Evolutionary conservation across 495 filamentous ascomycete species (phyloP), one percentile per base, ranked within the genome.

Genomic region (Penicillium soppii): DNA sequence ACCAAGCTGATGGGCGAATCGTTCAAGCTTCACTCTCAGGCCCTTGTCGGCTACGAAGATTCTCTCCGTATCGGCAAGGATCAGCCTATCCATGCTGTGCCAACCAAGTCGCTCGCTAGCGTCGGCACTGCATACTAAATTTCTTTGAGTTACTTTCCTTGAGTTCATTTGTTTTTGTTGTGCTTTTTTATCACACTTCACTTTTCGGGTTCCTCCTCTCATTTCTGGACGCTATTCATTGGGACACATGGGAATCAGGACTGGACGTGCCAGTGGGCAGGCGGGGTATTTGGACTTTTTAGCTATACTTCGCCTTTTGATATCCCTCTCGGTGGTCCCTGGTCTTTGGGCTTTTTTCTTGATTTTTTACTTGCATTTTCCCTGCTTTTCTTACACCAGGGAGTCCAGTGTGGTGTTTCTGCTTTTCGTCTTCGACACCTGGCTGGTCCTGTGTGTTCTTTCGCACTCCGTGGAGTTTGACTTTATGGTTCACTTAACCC

Each of bases 1-100:
- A 97, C 92, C 59, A 90, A 94, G 67, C 80, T 97, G 27, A 95
- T 98, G 88, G 94, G 94, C 66, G 95, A 97, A 68, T 91, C 94
- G 40, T 98, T 97, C 83, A 91, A 94, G 64, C 86, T 96, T 50
- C 92, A 97, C 72, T 88, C 94, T 13, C 91, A 97, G 70, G 91
- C 94, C 43, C 83, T 98, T 17, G 81, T 89, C 37, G 90, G 94
- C 67, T 96, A 96, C 67, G 91, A 95, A 60, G 95, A 96, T 64
- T 89, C 80, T 37, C 53, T 77, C 35, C 70, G 72, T 43, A 68
- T 74, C 41, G 60, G 60, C 43, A 76, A 76, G 59, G 73, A 76
- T 45, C 73, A 76, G 54, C 73, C 72, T 26, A 71, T 77, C 20
- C 73, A 76, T 35, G 62, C 72, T 13, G 69, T 77, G 56, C 67